phyloP scores from a whole-genome alignment of 1,284 basidiomycete species.

The Marasmius sp. region DNA sequence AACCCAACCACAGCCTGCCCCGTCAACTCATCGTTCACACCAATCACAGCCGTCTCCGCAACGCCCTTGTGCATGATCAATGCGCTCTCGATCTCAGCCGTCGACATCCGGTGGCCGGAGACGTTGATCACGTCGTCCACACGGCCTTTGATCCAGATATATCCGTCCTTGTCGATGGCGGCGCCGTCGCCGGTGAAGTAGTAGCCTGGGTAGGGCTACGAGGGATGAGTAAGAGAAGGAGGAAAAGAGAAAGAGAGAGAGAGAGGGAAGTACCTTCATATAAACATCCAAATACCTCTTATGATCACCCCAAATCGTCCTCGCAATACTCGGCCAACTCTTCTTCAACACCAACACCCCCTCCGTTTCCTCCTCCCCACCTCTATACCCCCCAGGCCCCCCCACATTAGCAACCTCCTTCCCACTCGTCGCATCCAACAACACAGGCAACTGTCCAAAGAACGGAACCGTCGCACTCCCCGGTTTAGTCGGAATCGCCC shows the following conservation, averaged over 20 bases:
- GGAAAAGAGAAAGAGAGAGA: background rate
- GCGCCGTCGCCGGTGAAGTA: conserved; percentile 99
- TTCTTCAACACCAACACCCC: conserved; percentile 87
- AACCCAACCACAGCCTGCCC: conserved; percentile 88
- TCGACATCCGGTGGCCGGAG: conserved; percentile 92
- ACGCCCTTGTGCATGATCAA: too few relatives aligned
- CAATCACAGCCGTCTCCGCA: conserved; percentile 95
- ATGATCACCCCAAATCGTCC: conserved; percentile 92
- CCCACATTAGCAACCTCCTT: conserved; percentile 41
- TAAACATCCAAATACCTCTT: conserved; percentile 92
- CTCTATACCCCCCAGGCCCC: too few relatives aligned
- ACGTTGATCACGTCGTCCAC: too few relatives aligned
- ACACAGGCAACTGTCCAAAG: conserved; percentile 91
- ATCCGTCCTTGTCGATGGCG: too few relatives aligned
- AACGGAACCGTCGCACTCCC: conserved; percentile 97
- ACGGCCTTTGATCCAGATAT: too few relatives aligned
- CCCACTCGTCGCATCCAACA: conserved; percentile 85
- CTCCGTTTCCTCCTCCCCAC: conserved; percentile 73
- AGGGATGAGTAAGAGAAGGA: conserved; percentile 1
- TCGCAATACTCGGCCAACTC: conserved; percentile 97
- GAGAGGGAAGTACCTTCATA: conserved; percentile 58
- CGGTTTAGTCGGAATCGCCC: conserved; percentile 94
- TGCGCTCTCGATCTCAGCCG: too few relatives aligned
- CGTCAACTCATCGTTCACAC: conserved; percentile 85
- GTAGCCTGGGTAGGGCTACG: conserved; percentile 77